Base-by-base conservation (phyloP, 2,329 filamentous ascomycete species). In the Aureobasidium lini region DNA sequence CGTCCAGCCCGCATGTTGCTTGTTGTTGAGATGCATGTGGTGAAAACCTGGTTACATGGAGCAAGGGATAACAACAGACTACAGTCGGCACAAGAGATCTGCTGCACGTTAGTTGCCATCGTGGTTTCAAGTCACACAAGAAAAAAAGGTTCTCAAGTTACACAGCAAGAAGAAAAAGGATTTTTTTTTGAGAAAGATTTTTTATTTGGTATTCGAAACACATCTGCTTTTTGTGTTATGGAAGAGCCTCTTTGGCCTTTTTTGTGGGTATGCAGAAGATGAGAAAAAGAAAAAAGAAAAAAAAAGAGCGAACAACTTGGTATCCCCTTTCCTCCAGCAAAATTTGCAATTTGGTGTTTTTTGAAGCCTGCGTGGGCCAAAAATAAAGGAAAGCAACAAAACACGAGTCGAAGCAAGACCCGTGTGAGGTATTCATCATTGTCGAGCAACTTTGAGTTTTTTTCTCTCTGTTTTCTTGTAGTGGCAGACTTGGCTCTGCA, bases 191-290 rank as follows among this genome's bases (percentile, higher is more conserved):
- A 3, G 4, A 46, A 11, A 42, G 11, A 29, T 6, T 6, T 40
- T 37, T 54, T 54, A 44, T 36, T 54, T 43, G 28, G 18, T 44
- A 56, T 56, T 29, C 16, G 40, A 56, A 54, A 46, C 52, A 56
- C 52, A 46, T 56, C 50, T 43, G 50, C 50, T 43, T 54, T 54
- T 54, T 54, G 50, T 54, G 50, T 54, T 44, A 28, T 23, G 42
- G 16, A 36, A 36, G 13, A 36, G 13, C 34, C 18, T 49, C 23
- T 52, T 16, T 6, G 36, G 50, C 50, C 37, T 13, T 10, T 42
- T 32, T 13, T 15, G 10, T 39, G 34, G 50, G 50, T 43, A 53
- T 43, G 50, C 37, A 53, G 36, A 34, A 52, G 39, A 52, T 29
- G 23, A 40, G 37, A 43, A 36, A 53, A 32, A 32, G 28, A 8